Conservation (phyloP, 805 yeast genomes). For the Nakazawaea wickerhamii region DNA sequence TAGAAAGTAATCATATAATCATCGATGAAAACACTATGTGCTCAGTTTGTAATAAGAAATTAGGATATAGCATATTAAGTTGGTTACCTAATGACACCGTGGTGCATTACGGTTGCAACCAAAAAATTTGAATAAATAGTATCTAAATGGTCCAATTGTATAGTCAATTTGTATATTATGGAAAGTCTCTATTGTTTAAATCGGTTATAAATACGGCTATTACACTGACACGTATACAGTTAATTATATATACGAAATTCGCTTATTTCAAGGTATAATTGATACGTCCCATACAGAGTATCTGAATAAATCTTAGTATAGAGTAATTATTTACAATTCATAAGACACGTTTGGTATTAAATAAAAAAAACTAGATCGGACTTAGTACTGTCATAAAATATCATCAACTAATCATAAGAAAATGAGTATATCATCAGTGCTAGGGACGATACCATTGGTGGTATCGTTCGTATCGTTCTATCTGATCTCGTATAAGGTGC, state of each 20-base stretch:
- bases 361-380: too few relatives aligned
- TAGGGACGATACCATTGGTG: conserved; percentile 16
- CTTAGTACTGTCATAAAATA: too few relatives aligned
- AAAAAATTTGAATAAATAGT: background rate
- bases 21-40: conserved; percentile 47
- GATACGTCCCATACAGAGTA: too few relatives aligned
- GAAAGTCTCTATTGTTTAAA: too few relatives aligned
- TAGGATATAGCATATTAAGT: conserved; percentile 51
- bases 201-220: too few relatives aligned
- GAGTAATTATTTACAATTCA: background rate
- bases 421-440: conserved; percentile 7
- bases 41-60: conserved; percentile 48
- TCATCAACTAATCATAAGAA: too few relatives aligned
- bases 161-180: background rate
- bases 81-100: conserved; percentile 39
- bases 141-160: background rate
- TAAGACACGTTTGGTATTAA: too few relatives aligned
- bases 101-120: conserved; percentile 52
- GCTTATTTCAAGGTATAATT: too few relatives aligned
- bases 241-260: too few relatives aligned
- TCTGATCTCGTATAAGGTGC: conserved; percentile 9
- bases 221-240: too few relatives aligned
- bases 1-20: conserved; percentile 29
- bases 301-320: background rate
- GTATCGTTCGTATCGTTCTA: conserved; percentile 6